These are phyloP conservation scores for Delonix regia DNA, from an alignment of 306 rosid species.

Conservation along the genomic window DNA sequence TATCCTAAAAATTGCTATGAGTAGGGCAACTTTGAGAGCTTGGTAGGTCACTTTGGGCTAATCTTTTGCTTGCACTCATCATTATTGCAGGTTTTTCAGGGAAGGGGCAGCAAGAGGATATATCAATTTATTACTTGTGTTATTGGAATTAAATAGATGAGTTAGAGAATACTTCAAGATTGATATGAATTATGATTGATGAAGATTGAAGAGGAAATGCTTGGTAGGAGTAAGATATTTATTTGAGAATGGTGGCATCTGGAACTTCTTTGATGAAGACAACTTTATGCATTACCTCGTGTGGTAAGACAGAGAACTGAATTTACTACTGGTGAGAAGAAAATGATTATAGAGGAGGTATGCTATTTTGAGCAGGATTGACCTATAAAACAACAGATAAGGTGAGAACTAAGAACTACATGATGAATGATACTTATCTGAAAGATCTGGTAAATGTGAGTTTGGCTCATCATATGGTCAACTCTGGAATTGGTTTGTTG, in stretches of 20 bases:
- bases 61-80: slow-evolving; percentile 10
- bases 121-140: not conserved
- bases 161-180: not conserved
- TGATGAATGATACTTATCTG: not conserved
- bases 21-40: not conserved
- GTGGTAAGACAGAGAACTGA: not conserved
- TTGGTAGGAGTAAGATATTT: not conserved
- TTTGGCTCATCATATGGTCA: not conserved
- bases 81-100: not conserved
- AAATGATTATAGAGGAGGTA: not conserved
- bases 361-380: not conserved
- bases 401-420: not conserved
- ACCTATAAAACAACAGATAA: not conserved
- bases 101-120: slow-evolving; percentile 6
- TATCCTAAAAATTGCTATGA: not conserved
- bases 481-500: not conserved
- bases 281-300: not conserved
- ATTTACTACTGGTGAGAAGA: not conserved
- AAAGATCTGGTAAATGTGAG: not conserved
- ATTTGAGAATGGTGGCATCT: not conserved
- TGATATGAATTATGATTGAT: not conserved
- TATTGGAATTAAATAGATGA: not conserved
- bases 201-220: not conserved
- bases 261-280: not conserved
- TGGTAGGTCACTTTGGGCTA: slow-evolving; percentile 4